phyloP scores from a whole-genome alignment of 208 protist genomes.

The Perkinsela sp. region DNA sequence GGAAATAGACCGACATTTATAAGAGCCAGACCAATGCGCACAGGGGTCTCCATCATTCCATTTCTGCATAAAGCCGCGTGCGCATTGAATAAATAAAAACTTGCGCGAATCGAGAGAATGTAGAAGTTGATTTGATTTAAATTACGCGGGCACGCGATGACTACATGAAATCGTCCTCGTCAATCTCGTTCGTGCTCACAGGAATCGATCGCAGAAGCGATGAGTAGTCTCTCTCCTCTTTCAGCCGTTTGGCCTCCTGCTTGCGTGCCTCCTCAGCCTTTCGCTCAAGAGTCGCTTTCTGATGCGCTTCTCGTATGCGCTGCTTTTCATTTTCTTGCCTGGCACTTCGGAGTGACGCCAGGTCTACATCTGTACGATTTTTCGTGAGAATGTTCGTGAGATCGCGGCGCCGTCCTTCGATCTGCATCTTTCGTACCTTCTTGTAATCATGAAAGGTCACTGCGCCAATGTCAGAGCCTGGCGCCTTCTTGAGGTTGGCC shows the following conservation, averaged over 20 bases:
- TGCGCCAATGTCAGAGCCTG: slow-evolving; percentile 79
- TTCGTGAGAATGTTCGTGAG: slow-evolving; percentile 73
- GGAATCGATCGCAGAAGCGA: slow-evolving; percentile 36
- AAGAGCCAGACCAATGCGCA: too few species aligned
- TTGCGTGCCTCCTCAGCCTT: slow-evolving; percentile 18
- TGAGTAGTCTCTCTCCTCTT: slow-evolving; percentile 40
- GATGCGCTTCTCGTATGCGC: slow-evolving; percentile 12
- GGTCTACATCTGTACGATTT: slow-evolving; percentile 58
- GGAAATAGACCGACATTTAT: too few species aligned
- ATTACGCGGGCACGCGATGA: too few species aligned
- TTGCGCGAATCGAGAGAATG: too few species aligned
- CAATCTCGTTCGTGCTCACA: slow-evolving; percentile 49
- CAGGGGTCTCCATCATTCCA: too few species aligned
- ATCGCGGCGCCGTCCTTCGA: slow-evolving; percentile 42
- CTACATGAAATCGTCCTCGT: slow-evolving; percentile 82
- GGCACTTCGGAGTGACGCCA: slow-evolving; percentile 38
- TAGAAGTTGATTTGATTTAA: too few species aligned
- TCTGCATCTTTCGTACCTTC: slow-evolving; percentile 28
- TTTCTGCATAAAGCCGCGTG: too few species aligned
- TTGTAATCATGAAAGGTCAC: slow-evolving; percentile 71
- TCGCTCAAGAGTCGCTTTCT: slow-evolving; percentile 14
- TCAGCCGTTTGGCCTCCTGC: slow-evolving; percentile 31
- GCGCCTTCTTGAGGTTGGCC: slow-evolving; percentile 85
- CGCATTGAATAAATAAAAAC: too few species aligned
- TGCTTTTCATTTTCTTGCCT: slow-evolving; percentile 35